Evolutionary conservation across 495 filamentous ascomycete species (phyloP), one percentile per base, ranked within the genome.

Genomic region (Penicillium lagena): DNA sequence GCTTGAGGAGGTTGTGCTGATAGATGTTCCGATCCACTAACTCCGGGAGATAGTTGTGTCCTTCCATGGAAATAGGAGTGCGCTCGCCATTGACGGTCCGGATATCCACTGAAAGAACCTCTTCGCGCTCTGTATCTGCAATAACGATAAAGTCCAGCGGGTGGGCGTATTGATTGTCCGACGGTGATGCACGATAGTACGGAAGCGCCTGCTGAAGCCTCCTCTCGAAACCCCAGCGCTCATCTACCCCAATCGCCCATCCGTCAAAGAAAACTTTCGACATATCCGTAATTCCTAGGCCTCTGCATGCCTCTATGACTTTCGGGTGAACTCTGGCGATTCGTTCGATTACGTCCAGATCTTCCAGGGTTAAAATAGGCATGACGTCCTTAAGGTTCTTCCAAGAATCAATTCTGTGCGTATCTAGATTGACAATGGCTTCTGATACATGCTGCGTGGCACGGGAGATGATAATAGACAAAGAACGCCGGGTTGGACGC

Each of bases 61-160:
- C 75, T 34, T 66, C 45, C 8, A 77, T 62, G 8, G 70, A 69
- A 30, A 75, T 72, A 30, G 80, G 64, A 1, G 72, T 82, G 40
- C 75, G 72, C 54, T 86, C 81, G 2, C 67, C 71, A 10, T 85
- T 84, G 65, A 95, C 93, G 57, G 86, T 81, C 63, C 89, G 86
- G 47, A 89, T 82, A 71, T 93, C 87, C 74, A 94, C 89, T 56
- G 87, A 87, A 57, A 95, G 84, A 43, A 95, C 85, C 72, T 95
- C 89, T 66, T 95, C 89, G 47, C 84, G 90, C 77, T 94, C 89
- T 50, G 89, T 95, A 54, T 68, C 62, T 17, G 53, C 60, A 3
- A 66, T 56, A 40, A 68, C 50, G 10, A 47, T 49, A 51, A 68
- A 68, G 38, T 68, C 64, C 29, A 68, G 53, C 31, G 64, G 64